phyloP scores from a whole-genome alignment of 2,329 filamentous ascomycete genomes.

The Didymella glomerata region DNA sequence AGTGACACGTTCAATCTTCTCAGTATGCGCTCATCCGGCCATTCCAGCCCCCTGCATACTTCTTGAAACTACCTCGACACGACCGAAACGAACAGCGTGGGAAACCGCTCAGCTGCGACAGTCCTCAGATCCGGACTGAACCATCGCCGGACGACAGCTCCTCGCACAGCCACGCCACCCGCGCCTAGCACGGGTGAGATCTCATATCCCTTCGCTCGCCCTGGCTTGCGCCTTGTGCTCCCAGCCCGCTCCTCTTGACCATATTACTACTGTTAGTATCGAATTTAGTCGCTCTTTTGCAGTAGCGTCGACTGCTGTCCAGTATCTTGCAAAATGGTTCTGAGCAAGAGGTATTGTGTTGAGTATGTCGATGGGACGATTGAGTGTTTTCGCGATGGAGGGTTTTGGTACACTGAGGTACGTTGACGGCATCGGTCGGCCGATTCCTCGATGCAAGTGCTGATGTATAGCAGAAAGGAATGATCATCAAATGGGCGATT shows the following conservation, averaged over 20 bases:
- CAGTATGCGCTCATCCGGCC: not conserved
- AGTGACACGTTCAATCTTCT: not conserved
- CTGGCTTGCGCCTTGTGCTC: slow-evolving; percentile 9
- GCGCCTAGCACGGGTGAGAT: not conserved
- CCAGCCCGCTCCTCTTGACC: not conserved
- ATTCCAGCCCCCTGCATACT: not conserved
- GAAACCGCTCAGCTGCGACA: slow-evolving; percentile 31
- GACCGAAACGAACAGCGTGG: slow-evolving; percentile 31
- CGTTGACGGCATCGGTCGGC: not conserved
- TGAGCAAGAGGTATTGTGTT: slow-evolving; percentile 42
- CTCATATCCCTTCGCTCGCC: slow-evolving; percentile 15
- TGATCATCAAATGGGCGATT: slow-evolving; percentile 75
- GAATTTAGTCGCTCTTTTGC: slow-evolving; percentile 7
- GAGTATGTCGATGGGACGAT: slow-evolving; percentile 36
- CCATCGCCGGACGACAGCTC: slow-evolving; percentile 21
- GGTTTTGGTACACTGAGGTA: slow-evolving; percentile 49
- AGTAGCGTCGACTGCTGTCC: not conserved
- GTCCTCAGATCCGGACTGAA: slow-evolving; percentile 23
- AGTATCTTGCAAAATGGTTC: slow-evolving; percentile 31
- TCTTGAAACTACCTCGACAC: slow-evolving; percentile 25
- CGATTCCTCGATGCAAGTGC: not conserved
- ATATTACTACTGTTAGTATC: not conserved
- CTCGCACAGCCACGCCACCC: slow-evolving; percentile 11
- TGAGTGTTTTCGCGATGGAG: slow-evolving; percentile 42
- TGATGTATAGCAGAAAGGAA: slow-evolving; percentile 60